Conservation (phyloP, 495 filamentous ascomycete genomes). For the Tuber aestivum region DNA sequence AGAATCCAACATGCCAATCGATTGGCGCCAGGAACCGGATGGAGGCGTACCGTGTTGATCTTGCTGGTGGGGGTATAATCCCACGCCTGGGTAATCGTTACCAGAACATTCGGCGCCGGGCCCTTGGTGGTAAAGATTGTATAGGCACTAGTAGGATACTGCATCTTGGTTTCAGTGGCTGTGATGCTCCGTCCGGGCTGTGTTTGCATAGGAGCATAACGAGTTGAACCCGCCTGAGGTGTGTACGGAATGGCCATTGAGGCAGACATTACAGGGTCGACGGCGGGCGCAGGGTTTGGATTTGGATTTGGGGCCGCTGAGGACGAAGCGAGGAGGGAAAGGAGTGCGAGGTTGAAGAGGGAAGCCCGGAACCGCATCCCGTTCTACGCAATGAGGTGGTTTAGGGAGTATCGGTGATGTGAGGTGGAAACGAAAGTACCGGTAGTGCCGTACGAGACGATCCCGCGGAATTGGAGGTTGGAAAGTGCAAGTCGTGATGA, state of each 20-base stretch:
- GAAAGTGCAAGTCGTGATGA: neutral
- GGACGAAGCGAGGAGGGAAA: slow-evolving; percentile 20
- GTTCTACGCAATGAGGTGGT: neutral
- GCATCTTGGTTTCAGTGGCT: slow-evolving; percentile 49
- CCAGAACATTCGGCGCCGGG: slow-evolving; percentile 52
- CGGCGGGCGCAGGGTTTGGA: slow-evolving; percentile 19
- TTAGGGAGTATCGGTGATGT: neutral
- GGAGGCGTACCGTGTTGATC: slow-evolving; percentile 59
- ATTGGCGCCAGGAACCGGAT: neutral
- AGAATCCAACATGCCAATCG: neutral
- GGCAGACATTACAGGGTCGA: slow-evolving; percentile 28
- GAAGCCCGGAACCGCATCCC: neutral
- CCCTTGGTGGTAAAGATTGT: slow-evolving; percentile 55
- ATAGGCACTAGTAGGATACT: slow-evolving; percentile 60
- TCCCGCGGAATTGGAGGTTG: neutral
- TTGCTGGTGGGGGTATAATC: slow-evolving; percentile 54
- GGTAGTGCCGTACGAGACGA: neutral
- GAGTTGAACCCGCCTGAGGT: slow-evolving; percentile 57
- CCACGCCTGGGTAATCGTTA: slow-evolving; percentile 56
- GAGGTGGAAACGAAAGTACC: neutral
- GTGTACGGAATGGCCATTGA: slow-evolving; percentile 55
- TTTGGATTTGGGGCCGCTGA: slow-evolving; percentile 27
- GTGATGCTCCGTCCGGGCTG: slow-evolving; percentile 62
- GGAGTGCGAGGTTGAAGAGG: neutral
- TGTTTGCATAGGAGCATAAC: slow-evolving; percentile 69